phyloP scores from a whole-genome alignment of 140 eudicot genomes.

The Anethum foeniculum region DNA sequence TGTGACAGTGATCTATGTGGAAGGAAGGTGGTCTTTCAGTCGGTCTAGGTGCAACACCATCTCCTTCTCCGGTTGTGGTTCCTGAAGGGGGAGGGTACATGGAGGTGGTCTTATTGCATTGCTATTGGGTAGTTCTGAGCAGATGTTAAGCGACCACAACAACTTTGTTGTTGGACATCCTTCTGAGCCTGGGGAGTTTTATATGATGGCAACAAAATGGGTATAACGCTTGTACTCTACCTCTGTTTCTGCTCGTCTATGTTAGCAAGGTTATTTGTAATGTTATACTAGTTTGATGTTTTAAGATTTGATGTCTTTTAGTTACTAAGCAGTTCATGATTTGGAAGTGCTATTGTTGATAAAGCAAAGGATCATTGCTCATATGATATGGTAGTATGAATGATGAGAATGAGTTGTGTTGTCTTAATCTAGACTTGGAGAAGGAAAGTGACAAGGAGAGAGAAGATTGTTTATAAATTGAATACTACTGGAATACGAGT shows the following conservation, averaged over 20 bases:
- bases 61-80: neutral
- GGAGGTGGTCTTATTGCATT: slow-evolving; percentile 86
- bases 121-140: slow-evolving; percentile 35
- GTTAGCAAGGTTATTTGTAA: neutral
- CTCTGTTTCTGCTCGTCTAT: neutral
- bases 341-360: slow-evolving; percentile 16
- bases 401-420: slow-evolving; percentile 7
- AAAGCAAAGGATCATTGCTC: neutral
- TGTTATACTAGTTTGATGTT: neutral
- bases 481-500: neutral
- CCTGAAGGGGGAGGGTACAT: slow-evolving; percentile 91
- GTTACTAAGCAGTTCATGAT: slow-evolving; percentile 14
- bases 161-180: slow-evolving; percentile 18
- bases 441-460: neutral
- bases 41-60: slow-evolving; percentile 22
- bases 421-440: slow-evolving; percentile 11
- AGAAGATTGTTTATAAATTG: neutral
- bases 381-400: neutral
- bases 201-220: slow-evolving; percentile 42
- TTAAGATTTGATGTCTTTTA: slow-evolving; percentile 8
- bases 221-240: slow-evolving; percentile 24
- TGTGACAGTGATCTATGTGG: slow-evolving; percentile 28
- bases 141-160: slow-evolving; percentile 12
- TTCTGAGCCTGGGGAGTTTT: slow-evolving; percentile 29
- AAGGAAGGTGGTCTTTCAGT: slow-evolving; percentile 20